phyloP scores from a whole-genome alignment of 78 protist genomes.

The Chrysochromulina tobinii region DNA sequence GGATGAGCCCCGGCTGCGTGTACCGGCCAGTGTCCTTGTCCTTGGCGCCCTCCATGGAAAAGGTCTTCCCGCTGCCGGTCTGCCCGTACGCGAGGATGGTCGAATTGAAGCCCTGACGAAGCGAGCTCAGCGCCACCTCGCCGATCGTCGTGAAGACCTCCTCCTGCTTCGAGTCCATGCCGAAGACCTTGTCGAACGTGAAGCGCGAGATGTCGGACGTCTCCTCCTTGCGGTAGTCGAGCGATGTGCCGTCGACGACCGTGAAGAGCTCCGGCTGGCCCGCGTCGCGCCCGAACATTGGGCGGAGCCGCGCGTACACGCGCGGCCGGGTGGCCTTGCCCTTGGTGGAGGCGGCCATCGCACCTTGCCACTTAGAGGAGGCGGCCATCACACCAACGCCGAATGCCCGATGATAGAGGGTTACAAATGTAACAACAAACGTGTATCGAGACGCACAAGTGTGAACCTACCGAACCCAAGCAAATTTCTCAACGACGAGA shows the following conservation, averaged over 20 bases:
- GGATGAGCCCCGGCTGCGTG: background rate
- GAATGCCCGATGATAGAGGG: too few species aligned
- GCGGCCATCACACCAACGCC: too few species aligned
- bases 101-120: conserved; percentile 9
- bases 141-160: background rate
- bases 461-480: too few species aligned
- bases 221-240: background rate
- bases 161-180: background rate
- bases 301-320: conserved; percentile 8
- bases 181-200: background rate
- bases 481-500: too few species aligned
- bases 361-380: too few species aligned
- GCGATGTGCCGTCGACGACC: background rate
- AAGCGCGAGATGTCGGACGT: background rate
- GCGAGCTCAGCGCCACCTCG: background rate
- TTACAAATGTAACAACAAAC: too few species aligned
- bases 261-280: background rate
- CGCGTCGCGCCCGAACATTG: conserved; percentile 4
- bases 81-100: conserved; percentile 3
- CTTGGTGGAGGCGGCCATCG: background rate
- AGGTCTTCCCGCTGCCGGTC: conserved; percentile 9
- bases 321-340: background rate
- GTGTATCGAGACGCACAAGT: too few species aligned
- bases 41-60: background rate
- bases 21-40: background rate